Conservation (phyloP, 1,139 yeast species). For the Kurtzmaniella natalensis region DNA sequence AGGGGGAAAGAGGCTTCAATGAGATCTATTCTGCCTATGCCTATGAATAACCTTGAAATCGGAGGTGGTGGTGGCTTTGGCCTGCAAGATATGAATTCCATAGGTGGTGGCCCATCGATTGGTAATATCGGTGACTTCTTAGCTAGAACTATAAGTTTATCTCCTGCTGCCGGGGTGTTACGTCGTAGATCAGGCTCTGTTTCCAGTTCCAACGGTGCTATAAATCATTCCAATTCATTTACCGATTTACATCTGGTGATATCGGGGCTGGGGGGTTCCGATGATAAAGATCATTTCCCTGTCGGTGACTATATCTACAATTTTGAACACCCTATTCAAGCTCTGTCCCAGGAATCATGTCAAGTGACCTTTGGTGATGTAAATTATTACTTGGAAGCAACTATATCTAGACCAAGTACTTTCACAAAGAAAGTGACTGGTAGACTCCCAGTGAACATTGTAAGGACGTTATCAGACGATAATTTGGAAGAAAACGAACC, state of each 20-base stretch:
- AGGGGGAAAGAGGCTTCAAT: conserved; percentile 5
- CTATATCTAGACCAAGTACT: conserved; percentile 72
- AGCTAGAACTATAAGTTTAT: conserved; percentile 18
- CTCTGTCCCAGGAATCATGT: conserved; percentile 78
- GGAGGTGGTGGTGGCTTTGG: too few species aligned
- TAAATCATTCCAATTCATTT: conserved; percentile 9
- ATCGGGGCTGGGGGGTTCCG: conserved; percentile 6
- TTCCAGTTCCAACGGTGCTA: conserved; percentile 12
- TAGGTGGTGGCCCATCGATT: not conserved
- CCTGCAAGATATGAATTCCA: conserved; percentile 2
- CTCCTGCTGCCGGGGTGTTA: conserved; percentile 19
- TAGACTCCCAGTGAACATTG: conserved; percentile 56
- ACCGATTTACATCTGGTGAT: conserved; percentile 3
- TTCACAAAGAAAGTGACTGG: conserved; percentile 76
- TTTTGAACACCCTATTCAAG: conserved; percentile 84
- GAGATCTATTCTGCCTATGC: conserved; percentile 19
- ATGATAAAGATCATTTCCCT: conserved; percentile 25
- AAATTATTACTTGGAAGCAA: conserved; percentile 62
- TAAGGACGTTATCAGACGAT: conserved; percentile 73
- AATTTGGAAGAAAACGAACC: conserved; percentile 91
- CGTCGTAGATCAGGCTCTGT: conserved; percentile 29
- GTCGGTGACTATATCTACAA: conserved; percentile 92
- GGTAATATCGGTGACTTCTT: conserved; percentile 20
- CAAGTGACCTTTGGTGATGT: conserved; percentile 80
- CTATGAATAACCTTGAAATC: conserved; percentile 1